Base-by-base conservation (phyloP, 139 green algal species). In the Coelastrella sp. region DNA sequence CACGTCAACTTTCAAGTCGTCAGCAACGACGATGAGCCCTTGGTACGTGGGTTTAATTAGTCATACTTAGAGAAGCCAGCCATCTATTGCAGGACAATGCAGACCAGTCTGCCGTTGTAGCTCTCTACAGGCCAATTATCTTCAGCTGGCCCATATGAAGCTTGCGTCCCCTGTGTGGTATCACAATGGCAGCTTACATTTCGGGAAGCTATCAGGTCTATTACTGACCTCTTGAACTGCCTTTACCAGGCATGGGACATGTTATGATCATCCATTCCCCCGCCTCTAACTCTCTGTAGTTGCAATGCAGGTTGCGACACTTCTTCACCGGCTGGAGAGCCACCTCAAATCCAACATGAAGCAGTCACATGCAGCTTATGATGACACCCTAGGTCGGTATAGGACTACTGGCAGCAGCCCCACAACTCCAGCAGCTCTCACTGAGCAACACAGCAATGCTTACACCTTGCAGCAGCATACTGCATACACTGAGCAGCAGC, bases 1-100 rank as follows among this genome's bases (percentile, higher is more conserved):
- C 70, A 91, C n/a, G 72, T 95, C 25, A 91, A 93, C 78, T 95
- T 92, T 78, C 88, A 88, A 25, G 81, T 91, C 17, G 15, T 91
- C 12, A 49, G 49, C 27, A 61, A 76, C 7, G 81, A 60, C 6
- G 81, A 87, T 24, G 25, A 87, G 25, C 60, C 81, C 15, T 19
- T 59, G 60, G 81, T 85, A 24, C 7, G 78, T 65, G 11, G n/a
- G 15, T 76, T 24, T 35, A 24, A 4, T 8, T 4, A 76, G 7
- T 6, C 15, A 76, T 25, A 9, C 5, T 11, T 3, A 49, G 35
- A 49, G 35, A 49, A 49, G 3, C 1, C 3, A 49, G 35, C 35
- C 35, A 49, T 49, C 3, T 1, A 49, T 49, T 49, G 35, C 35
- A 49, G 35, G 3, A 49, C 35, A 3, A 49, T 49, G 35, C 35